phyloP scores from a whole-genome alignment of 225 moss, liverwort and hornwort species.

The Pleurozium schreberi region DNA sequence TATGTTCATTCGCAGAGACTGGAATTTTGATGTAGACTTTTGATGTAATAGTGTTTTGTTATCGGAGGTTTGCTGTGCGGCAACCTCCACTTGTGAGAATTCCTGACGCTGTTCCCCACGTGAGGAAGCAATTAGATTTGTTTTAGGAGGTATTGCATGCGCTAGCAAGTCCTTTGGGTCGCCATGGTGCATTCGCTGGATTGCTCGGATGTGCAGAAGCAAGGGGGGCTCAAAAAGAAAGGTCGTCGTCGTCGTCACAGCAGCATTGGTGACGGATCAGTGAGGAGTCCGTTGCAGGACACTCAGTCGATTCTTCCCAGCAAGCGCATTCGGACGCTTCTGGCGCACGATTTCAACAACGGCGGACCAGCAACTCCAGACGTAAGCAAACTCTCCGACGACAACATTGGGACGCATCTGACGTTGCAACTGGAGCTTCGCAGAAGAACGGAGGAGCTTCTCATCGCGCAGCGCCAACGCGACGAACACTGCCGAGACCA shows the following conservation, averaged over 20 bases:
- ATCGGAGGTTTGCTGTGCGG: background rate
- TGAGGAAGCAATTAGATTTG: background rate
- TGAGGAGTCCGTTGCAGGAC: background rate
- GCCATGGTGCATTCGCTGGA: conserved; percentile 32
- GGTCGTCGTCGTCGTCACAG: background rate
- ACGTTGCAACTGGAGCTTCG: conserved; percentile 15
- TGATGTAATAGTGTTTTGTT: background rate
- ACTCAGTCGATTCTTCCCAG: background rate
- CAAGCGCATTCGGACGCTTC: background rate
- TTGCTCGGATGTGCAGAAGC: conserved; percentile 5
- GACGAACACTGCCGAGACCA: background rate
- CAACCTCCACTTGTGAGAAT: background rate
- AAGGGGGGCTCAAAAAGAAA: background rate
- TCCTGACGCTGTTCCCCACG: background rate
- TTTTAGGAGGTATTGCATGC: background rate
- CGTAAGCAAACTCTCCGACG: background rate
- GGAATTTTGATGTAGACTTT: background rate
- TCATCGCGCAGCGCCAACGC: conserved; percentile 12
- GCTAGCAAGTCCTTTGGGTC: background rate
- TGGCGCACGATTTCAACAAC: background rate
- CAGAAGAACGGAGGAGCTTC: conserved; percentile 16
- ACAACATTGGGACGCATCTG: background rate
- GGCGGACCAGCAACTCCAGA: background rate
- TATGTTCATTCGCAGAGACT: background rate
- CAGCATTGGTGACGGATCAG: background rate